Evolutionary conservation across 192 early-diverging fungal genomes (phyloP), one percentile per base, ranked within the genome.

Genomic region (Coemansia sp.): DNA sequence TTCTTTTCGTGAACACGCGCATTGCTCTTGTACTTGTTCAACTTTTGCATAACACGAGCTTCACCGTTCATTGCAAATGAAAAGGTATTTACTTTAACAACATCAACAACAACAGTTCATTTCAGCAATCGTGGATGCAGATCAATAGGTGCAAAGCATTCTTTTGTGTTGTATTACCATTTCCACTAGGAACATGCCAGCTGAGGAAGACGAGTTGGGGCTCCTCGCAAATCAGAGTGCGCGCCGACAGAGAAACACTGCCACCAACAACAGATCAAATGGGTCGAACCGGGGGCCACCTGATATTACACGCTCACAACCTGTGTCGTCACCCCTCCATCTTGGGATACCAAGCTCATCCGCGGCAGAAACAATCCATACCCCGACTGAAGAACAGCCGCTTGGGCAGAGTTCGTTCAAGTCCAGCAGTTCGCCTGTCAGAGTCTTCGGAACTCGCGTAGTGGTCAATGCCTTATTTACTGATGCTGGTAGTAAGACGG

Each of bases 391-490:
- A 45, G 14, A 2, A 17, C 42, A 45, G 42, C 1, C 38, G 11
- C 42, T 17, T 13, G 42, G 5, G 42, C 42, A 45, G 15, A 13
- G 15, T 17, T 1, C 42, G 2, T 40, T 71, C 15, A 70, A 63
- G 8, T 68, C 66, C 15, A 73, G 71, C 19, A 71, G 76, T 5
- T 79, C 76, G 32, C 76, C 76, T 0, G 67, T 67, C 14, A 52
- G 76, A 17, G 71, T 79, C 10, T 74, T 70, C 0, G 76, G 76
- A 61, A 65, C 67, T 15, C 70, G 70, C 11, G 76, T 79, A 0
- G 56, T 65, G 0, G 67, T 67, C 2, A 15, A 40, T 57, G 65
- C 73, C 5, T 73, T 64, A 0, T 79, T 79, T 33, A 69, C 76
- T 0, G 57, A 79, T 9, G 23, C 57, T 2, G 58, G 46, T 41